A percentile compares a stretch with the other conserved stretches of the same genome.
These are phyloP conservation scores for Penicillium sp. DNA, from an alignment of 2,329 filamentous ascomycete genomes.

Conservation along the genomic window DNA sequence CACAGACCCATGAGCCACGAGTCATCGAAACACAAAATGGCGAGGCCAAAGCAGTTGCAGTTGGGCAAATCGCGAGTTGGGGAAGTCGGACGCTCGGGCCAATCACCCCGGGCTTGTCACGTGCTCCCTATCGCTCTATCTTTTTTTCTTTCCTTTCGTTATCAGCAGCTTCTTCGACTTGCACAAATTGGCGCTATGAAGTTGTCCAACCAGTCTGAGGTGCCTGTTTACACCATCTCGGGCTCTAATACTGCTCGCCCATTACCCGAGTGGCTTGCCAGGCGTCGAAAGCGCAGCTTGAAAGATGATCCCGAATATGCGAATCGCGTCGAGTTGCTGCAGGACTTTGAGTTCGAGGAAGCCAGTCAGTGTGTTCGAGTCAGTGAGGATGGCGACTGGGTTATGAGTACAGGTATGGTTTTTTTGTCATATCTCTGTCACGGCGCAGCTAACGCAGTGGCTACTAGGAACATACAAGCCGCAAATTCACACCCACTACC, in stretches of 20 bases:
- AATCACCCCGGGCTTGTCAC: conserved; percentile 29
- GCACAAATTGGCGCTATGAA: conserved; percentile 38
- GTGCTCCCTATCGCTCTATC: conserved; percentile 32
- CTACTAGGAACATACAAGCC: conserved; percentile 60
- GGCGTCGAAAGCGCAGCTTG: conserved; percentile 80
- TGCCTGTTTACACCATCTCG: conserved; percentile 91
- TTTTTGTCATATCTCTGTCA: background rate
- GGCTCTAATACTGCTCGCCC: conserved; percentile 82
- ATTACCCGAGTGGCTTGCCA: conserved; percentile 90
- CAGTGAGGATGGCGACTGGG: conserved; percentile 94
- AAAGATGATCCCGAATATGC: conserved; percentile 92
- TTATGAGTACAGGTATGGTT: conserved; percentile 76
- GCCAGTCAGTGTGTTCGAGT: conserved; percentile 84
- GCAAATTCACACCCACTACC: conserved; percentile 92
- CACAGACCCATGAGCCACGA: conserved; percentile 18
- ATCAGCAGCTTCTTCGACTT: conserved; percentile 5
- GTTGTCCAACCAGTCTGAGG: conserved; percentile 62
- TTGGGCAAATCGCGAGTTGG: conserved; percentile 19
- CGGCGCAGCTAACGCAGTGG: conserved; percentile 12
- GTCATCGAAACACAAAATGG: background rate
- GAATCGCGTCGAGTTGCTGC: conserved; percentile 86
- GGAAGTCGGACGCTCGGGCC: conserved; percentile 33
- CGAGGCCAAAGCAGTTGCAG: conserved; percentile 6
- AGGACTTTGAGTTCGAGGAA: conserved; percentile 97
- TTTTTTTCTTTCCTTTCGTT: conserved; percentile 24